Evolutionary conservation across 2,329 filamentous ascomycete species (phyloP), one percentile per base, ranked within the genome.

Genomic region (Scedosporium apiospermum): DNA sequence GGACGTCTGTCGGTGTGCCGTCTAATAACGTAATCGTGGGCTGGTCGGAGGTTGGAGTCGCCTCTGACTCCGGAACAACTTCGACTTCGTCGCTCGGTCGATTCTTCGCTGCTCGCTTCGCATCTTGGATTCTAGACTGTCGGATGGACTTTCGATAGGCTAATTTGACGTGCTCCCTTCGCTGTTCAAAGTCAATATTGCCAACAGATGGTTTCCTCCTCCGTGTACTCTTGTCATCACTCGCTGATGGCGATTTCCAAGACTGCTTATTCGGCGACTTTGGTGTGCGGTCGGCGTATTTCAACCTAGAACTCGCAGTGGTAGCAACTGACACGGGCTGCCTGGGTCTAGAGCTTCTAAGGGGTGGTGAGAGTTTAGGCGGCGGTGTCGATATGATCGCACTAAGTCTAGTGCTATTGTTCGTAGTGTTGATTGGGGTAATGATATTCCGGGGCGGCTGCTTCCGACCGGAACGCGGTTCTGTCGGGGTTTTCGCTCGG

Each of bases 131-230:
- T 70, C 90, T 87, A 68, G 78, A 88, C 70, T 91, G 88, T 65
- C 88, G 84, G 58, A 95, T 86, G n/a, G 89, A 91, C 71, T 89
- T 90, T 68, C 86, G 93, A 73, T 96, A 93, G 14, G 91, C 91
- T 63, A 91, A 85, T 68, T 93, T 88, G 68, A 96, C 96, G 65
- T 87, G 86, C 70, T 91, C 88, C 68, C 92, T 83, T 60, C 91
- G 84, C 67, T 90, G 89, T 64, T 89, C 91, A 71, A 96, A 95
- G 73, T 96, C 90, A 61, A 96, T 90, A 64, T 88, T 88, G 1
- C 88, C 88, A 64, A 93, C 77, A 1, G 83, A 82, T 60, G 85
- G 78, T 69, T 85, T 85, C 53, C 80, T 78, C 63, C 81, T 77
- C 38, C 77, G 72, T 5, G 72, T 65, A 4, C 74, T 67, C 51